phyloP scores from a whole-genome alignment of 257 asterid species.

The Linaria vulgaris region DNA sequence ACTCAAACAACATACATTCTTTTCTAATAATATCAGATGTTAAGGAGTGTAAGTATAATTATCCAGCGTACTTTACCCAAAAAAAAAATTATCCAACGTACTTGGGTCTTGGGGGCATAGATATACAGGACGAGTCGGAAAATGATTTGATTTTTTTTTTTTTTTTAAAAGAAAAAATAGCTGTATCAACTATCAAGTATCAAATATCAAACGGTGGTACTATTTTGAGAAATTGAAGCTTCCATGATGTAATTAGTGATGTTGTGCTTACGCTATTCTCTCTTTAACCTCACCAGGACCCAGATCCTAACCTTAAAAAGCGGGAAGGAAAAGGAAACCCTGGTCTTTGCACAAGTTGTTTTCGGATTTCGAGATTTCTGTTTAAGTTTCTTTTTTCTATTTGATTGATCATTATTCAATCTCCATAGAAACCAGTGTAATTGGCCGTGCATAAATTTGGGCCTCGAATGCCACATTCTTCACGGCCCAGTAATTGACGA shows the following conservation, averaged over 20 bases:
- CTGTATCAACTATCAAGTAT: too few species aligned
- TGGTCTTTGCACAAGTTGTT: constrained; percentile 15
- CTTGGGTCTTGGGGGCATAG: too few species aligned
- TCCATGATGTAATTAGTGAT: constrained; percentile 34
- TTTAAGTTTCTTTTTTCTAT: not conserved
- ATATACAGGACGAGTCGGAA: too few species aligned
- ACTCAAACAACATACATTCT: too few species aligned
- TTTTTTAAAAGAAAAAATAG: not conserved
- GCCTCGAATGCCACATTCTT: constrained; percentile 41
- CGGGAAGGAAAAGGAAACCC: not conserved
- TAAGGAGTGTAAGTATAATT: too few species aligned
- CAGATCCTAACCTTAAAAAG: not conserved
- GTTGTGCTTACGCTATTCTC: constrained; percentile 31
- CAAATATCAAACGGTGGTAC: constrained; percentile 36
- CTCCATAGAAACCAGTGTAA: constrained; percentile 20
- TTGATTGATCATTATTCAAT: not conserved
- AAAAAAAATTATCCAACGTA: too few species aligned
- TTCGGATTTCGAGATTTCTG: constrained; percentile 11
- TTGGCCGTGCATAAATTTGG: constrained; percentile 33
- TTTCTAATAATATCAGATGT: too few species aligned
- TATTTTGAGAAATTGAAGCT: constrained; percentile 28
- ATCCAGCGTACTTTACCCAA: too few species aligned
- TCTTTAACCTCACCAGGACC: too few species aligned
- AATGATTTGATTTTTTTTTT: too few species aligned
- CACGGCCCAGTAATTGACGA: constrained; percentile 32